Base-by-base conservation (phyloP, 352 stramenopile species). In the Pythium diclinum region DNA sequence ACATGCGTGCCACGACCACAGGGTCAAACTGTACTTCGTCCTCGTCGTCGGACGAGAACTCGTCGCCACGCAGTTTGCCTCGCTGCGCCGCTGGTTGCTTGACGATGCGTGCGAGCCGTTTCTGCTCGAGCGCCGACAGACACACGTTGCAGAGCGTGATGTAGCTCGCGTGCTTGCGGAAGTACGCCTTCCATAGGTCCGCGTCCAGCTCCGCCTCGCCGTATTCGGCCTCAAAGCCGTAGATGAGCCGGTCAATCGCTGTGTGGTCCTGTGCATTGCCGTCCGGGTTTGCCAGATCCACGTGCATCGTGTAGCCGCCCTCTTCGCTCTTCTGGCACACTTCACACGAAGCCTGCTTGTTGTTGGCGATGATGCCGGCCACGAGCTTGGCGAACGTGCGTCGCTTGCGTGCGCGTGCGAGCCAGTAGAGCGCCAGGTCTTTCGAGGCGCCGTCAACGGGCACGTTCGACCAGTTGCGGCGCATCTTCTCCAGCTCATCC, bases 161-260 rank as follows among this genome's bases (percentile, higher is more conserved):
- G 72, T 94, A 98, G 52, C 76, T 77, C 13, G 94, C 96, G 61
- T 97, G 87, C 69, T 96, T 94, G 63, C 94, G 83, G 72, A 99
- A 98, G 78, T 95, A 99, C 21, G 96, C 94, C 78, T 98, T 98
- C 96, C 96, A 99, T 5, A 98, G 75, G 68, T 97, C 90, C 0
- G 79, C 66, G 61, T 98, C 89, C 59, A 88, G 80, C 73, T 98
- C 94, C 44, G 83, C 63, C 19, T 82, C 73, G 30, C 89, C 91
- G 65, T 97, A 97, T 49, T 92, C 79, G 13, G 30, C 69, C 58
- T 94, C 84, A 56, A 92, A 94, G 14, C 74, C 83, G 53, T 85
- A 65, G 34, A 94, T 92, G 7, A 94, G 74, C 28, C 78, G 77
- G 56, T 97, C 88, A 40, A 97, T 82, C 11, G 80, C 89, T 8